Conservation (phyloP, 768 basidiomycete genomes). For the Mycena leptocephala region DNA sequence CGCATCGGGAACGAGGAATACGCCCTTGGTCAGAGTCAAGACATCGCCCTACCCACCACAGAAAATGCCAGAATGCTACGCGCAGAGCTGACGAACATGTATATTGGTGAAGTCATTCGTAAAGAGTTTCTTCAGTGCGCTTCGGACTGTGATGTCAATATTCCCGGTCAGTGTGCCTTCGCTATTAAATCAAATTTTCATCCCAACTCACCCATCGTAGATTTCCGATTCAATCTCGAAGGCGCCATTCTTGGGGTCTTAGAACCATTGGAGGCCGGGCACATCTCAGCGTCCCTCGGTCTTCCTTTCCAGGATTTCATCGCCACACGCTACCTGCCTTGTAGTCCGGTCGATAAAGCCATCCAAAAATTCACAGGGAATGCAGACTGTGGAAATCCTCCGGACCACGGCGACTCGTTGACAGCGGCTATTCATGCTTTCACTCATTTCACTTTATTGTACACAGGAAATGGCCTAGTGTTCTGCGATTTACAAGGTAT, state of each 20-base stretch:
- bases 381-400: slow-evolving; percentile 28
- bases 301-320: slow-evolving; percentile 35
- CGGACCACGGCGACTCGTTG: slow-evolving; percentile 22
- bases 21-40: slow-evolving; percentile 33
- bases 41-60: background rate
- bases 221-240: slow-evolving; percentile 31
- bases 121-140: slow-evolving; percentile 19
- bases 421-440: slow-evolving; percentile 41
- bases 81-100: slow-evolving; percentile 33
- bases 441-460: slow-evolving; percentile 23
- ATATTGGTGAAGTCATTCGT: slow-evolving; percentile 27
- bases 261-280: slow-evolving; percentile 17
- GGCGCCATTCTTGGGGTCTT: slow-evolving; percentile 30
- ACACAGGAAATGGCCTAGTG: background rate
- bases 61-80: slow-evolving; percentile 4
- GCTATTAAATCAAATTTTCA: background rate
- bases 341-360: slow-evolving; percentile 16
- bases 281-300: background rate
- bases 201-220: background rate
- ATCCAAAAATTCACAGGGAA: slow-evolving; percentile 43
- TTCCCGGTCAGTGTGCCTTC: background rate
- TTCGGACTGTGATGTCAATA: background rate
- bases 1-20: slow-evolving; percentile 34
- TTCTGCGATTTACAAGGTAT: slow-evolving; percentile 32
- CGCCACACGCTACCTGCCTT: slow-evolving; percentile 38